These are phyloP conservation scores for Daedaleopsis sinensis DNA, from an alignment of 768 basidiomycete genomes.

Conservation along the genomic window DNA sequence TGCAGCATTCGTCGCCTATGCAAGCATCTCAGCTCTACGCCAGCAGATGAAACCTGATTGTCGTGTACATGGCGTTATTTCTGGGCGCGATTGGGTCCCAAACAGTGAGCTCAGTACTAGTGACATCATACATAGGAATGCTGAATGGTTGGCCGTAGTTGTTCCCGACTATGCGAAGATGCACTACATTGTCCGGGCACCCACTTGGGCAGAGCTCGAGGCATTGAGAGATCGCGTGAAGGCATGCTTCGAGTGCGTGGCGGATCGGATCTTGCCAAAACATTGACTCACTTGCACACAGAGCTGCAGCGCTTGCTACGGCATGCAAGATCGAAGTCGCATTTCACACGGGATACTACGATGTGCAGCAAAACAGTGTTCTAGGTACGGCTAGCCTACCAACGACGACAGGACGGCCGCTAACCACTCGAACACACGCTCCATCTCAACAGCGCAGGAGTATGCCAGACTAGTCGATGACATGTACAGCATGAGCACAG, in stretches of 20 bases:
- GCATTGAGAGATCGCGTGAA: conserved; percentile 59
- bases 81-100: conserved; percentile 66
- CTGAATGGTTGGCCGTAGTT: conserved; percentile 43
- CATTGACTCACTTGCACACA: conserved; percentile 31
- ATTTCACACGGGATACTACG: conserved; percentile 30
- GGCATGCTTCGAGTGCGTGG: conserved; percentile 70
- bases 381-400: conserved; percentile 25
- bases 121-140: background rate
- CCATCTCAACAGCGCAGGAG: conserved; percentile 45
- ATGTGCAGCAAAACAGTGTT: conserved; percentile 37
- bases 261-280: background rate
- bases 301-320: conserved; percentile 66
- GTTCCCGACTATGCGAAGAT: conserved; percentile 84
- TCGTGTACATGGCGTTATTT: conserved; percentile 77
- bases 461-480: conserved; percentile 50
- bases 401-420: no score
- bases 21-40: conserved; percentile 74
- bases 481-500: conserved; percentile 46
- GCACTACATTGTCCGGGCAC: conserved; percentile 72
- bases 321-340: conserved; percentile 35
- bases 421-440: background rate
- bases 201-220: conserved; percentile 57
- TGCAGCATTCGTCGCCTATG: conserved; percentile 86
- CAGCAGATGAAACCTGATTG: conserved; percentile 87
- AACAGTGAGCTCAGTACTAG: conserved; percentile 54